Evolutionary conservation across 2,329 filamentous ascomycete genomes (phyloP).

Genomic region (Fusarium kyushuense): DNA sequence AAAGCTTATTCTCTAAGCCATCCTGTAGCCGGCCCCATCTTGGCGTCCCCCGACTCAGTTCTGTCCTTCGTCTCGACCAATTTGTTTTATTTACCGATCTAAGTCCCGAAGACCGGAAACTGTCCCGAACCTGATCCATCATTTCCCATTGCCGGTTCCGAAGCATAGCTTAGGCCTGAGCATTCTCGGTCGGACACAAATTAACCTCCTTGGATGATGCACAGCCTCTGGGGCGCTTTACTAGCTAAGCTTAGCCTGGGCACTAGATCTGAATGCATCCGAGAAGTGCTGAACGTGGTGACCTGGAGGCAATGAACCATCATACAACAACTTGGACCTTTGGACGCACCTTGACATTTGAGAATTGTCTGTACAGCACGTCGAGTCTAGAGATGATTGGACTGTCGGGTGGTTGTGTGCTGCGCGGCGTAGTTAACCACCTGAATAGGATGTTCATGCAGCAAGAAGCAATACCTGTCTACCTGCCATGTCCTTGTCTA

Average conservation of each 20-base stretch:
- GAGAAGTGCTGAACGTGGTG: background rate
- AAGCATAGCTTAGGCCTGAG: background rate
- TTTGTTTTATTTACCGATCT: slow-evolving; percentile 1
- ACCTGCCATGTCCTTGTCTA: background rate
- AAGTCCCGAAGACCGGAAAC: slow-evolving; percentile 6
- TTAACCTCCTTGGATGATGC: slow-evolving; percentile 3
- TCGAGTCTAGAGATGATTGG: background rate
- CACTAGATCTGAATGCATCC: background rate
- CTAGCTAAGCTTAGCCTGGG: background rate
- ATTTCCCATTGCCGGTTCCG: background rate
- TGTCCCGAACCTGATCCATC: slow-evolving; percentile 6
- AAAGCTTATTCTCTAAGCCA: background rate
- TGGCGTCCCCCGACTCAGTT: slow-evolving; percentile 1
- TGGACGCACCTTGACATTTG: background rate
- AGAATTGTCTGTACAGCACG: background rate
- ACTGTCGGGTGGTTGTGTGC: background rate
- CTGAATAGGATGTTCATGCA: background rate
- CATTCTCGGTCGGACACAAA: slow-evolving; percentile 9
- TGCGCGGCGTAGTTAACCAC: background rate
- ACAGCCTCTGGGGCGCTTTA: background rate
- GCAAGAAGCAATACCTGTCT: background rate
- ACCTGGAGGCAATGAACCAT: background rate
- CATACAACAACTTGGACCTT: background rate
- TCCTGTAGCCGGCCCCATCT: background rate
- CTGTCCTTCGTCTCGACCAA: background rate